A percentile compares a stretch with the other conserved stretches of the same genome.
These are phyloP conservation scores for Candida pseudofarinosa DNA, from an alignment of 805 yeast species.

Conservation along the genomic window DNA sequence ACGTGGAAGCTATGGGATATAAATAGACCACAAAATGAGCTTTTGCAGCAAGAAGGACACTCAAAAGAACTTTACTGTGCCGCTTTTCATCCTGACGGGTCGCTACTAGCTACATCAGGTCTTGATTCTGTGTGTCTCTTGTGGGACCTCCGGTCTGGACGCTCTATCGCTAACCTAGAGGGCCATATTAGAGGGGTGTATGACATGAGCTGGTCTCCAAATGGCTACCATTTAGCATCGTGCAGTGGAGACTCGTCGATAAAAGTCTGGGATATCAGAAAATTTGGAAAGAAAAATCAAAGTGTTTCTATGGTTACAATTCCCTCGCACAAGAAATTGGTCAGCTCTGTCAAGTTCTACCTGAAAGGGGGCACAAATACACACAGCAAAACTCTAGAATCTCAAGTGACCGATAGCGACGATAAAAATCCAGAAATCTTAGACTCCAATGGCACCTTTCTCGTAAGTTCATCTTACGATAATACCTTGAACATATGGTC, in stretches of 20 bases:
- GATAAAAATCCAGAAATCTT: slow-evolving; percentile 25
- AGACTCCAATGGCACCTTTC: slow-evolving; percentile 39
- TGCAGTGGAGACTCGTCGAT: slow-evolving; percentile 82
- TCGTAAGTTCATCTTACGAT: slow-evolving; percentile 71
- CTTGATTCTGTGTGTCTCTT: slow-evolving; percentile 66
- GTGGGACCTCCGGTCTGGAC: slow-evolving; percentile 88
- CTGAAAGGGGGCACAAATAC: slow-evolving; percentile 15
- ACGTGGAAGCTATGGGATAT: slow-evolving; percentile 92
- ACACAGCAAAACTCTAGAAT: slow-evolving; percentile 6
- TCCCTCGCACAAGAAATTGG: slow-evolving; percentile 71
- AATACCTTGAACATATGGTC: slow-evolving; percentile 56
- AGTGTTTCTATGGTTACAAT: slow-evolving; percentile 45
- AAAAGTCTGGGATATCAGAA: slow-evolving; percentile 83
- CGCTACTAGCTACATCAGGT: slow-evolving; percentile 73
- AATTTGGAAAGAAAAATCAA: slow-evolving; percentile 13
- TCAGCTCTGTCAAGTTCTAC: slow-evolving; percentile 61
- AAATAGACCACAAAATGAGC: slow-evolving; percentile 34
- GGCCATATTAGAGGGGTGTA: slow-evolving; percentile 75
- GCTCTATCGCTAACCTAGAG: slow-evolving; percentile 49
- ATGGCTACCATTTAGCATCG: slow-evolving; percentile 73
- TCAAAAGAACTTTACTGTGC: slow-evolving; percentile 63
- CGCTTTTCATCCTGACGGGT: slow-evolving; percentile 71
- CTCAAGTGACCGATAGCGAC: slow-evolving; percentile 24
- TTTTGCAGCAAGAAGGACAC: slow-evolving; percentile 83
- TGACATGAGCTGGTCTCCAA: slow-evolving; percentile 66